Conservation (phyloP, 140 eudicot species). For the Oenanthe javanica region DNA sequence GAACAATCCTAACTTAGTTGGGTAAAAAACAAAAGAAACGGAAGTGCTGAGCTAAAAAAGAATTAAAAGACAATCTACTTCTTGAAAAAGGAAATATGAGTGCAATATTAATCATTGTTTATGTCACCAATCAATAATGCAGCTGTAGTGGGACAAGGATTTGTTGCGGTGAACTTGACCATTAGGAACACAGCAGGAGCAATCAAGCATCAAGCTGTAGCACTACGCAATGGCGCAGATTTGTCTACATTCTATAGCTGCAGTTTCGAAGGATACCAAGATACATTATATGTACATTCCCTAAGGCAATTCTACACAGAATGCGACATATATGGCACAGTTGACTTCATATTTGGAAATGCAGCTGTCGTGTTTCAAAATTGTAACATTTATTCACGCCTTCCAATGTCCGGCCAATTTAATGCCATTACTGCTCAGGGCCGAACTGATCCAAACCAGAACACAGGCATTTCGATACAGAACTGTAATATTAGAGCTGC, state of each 20-base stretch:
- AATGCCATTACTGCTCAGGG: slow-evolving; percentile 69
- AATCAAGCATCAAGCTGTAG: slow-evolving; percentile 53
- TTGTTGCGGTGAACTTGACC: slow-evolving; percentile 47
- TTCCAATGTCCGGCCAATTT: slow-evolving; percentile 40
- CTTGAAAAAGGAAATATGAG: background rate
- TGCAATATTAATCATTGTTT: background rate
- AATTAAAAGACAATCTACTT: background rate
- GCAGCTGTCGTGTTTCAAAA: slow-evolving; percentile 48
- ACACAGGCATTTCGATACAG: slow-evolving; percentile 48
- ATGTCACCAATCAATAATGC: slow-evolving; percentile 10
- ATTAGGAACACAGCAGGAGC: slow-evolving; percentile 64
- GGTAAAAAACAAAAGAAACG: background rate
- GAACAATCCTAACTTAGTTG: background rate
- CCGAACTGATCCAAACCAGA: slow-evolving; percentile 48
- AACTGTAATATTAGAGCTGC: slow-evolving; percentile 39
- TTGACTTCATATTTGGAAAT: slow-evolving; percentile 59
- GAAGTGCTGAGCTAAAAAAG: background rate
- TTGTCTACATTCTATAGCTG: slow-evolving; percentile 51
- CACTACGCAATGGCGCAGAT: slow-evolving; percentile 51
- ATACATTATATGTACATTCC: slow-evolving; percentile 55
- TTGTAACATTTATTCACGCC: slow-evolving; percentile 48
- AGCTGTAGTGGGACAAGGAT: slow-evolving; percentile 50
- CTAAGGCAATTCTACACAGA: slow-evolving; percentile 51
- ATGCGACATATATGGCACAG: slow-evolving; percentile 59
- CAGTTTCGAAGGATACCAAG: slow-evolving; percentile 65